Evolutionary conservation across 345 rosid genomes (phyloP), one percentile per base, ranked within the genome.

Genomic region (Populus nigra): DNA sequence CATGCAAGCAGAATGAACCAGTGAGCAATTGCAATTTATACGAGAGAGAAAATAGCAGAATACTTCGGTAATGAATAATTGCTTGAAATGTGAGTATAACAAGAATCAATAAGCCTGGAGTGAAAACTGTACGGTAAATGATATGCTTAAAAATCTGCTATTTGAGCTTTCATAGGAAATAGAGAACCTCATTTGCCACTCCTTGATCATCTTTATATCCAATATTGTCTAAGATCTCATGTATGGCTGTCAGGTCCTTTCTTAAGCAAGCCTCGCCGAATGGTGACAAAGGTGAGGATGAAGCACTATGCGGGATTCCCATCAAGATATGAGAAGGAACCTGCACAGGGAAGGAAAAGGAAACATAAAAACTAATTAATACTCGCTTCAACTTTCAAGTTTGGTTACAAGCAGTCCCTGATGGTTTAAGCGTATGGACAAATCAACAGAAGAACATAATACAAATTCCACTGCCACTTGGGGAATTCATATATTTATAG

Each of bases 241-340:
- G 94, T 39, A 96, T 86, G 49, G 94, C 94, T 63, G 94, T 91
- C 79, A 90, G 80, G 87, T 93, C 99, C 80, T 84, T 88, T 86
- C 92, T 88, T n/a, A 82, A 81, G 81, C 98, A 93, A n/a, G 99
- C 99, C 73, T 96, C 99, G 38, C 99, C 98, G n/a, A 93, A 84
- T 12, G 98, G 91, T 18, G 93, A 84, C 74, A 92, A 83, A 67
- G 91, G 87, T 36, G 83, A 76, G 9, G 88, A 74, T 66, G 90
- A 87, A 73, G 88, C 86, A 76, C 89, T 82, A 83, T 88, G 86
- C 65, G 89, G 96, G 73, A 95, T 86, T 38, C 93, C 97, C 96
- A 95, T 93, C 83, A 93, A 85, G 71, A 84, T 78, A 80, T 90
- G 93, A 77, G 98, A 96, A 85, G 97, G 96, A 82, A 91, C 94